These are phyloP conservation scores for Berberis thunbergii DNA, from an alignment of 164 flowering plant genomes.

Conservation along the genomic window DNA sequence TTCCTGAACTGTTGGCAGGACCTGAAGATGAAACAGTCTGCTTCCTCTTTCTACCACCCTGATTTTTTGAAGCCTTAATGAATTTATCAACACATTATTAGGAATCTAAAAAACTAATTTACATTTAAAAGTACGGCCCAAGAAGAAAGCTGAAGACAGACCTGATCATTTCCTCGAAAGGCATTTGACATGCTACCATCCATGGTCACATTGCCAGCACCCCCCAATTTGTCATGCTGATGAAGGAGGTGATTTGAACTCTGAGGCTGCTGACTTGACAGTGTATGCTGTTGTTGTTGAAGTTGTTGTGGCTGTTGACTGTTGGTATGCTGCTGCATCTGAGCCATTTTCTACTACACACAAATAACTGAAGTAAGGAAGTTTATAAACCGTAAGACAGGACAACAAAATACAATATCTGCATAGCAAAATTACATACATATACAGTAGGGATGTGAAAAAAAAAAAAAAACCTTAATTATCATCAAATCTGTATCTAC, in stretches of 20 bases:
- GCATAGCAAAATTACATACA: not conserved
- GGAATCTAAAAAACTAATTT: not conserved
- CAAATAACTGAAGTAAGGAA: slow-evolving; percentile 9
- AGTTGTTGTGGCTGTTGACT: slow-evolving; percentile 29
- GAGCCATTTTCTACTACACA: slow-evolving; percentile 66
- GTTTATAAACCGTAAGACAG: not conserved
- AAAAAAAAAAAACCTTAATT: slow-evolving; percentile 46
- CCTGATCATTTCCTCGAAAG: slow-evolving; percentile 94
- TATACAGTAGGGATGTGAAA: not conserved
- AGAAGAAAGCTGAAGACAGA: slow-evolving; percentile 12
- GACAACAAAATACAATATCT: not conserved
- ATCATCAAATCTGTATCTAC: slow-evolving; percentile 65
- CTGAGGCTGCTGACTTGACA: slow-evolving; percentile 70
- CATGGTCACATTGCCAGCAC: slow-evolving; percentile 46
- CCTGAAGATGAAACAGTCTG: slow-evolving; percentile 86
- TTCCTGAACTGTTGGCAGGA: slow-evolving; percentile 99
- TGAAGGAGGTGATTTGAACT: slow-evolving; percentile 62
- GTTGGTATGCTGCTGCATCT: slow-evolving; percentile 54
- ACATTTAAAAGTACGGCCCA: not conserved
- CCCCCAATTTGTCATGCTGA: slow-evolving; percentile 79
- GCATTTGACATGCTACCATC: slow-evolving; percentile 91
- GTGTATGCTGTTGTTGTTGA: slow-evolving; percentile 49
- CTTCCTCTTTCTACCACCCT: slow-evolving; percentile 85
- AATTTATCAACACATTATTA: too few relatives aligned
- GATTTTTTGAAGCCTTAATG: slow-evolving; percentile 74